Percentiles rank a stretch among this genome's conserved stretches.
phyloP scores from a whole-genome alignment of 257 asterid genomes.

The Plectranthus barbatus region DNA sequence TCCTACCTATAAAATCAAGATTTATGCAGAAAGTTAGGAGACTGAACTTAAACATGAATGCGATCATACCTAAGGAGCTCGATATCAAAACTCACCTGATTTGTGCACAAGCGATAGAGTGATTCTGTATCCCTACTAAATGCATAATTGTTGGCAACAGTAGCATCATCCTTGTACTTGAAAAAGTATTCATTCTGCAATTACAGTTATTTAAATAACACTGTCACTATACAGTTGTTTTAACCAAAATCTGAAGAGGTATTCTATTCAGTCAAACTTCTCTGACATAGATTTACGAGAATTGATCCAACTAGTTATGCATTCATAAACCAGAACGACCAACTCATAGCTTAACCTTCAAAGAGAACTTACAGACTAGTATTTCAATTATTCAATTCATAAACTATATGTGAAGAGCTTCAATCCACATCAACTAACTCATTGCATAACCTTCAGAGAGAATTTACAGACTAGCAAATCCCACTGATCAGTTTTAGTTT shows the following conservation, averaged over 20 bases:
- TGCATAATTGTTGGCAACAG: constrained; percentile 50
- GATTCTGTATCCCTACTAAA: constrained; percentile 43
- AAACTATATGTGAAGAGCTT: not conserved
- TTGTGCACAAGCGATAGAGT: constrained; percentile 44
- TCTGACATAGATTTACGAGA: not conserved
- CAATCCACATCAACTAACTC: no score
- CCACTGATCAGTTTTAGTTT: not conserved
- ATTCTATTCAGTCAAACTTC: not conserved
- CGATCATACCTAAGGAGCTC: not conserved
- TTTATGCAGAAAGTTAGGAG: not conserved
- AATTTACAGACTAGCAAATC: no score
- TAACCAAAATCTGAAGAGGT: not conserved
- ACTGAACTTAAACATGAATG: not conserved
- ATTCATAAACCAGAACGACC: not conserved
- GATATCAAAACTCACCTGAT: constrained; percentile 39
- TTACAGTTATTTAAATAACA: constrained; percentile 14
- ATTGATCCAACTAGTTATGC: not conserved
- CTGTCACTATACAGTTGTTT: not conserved
- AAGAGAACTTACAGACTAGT: not conserved
- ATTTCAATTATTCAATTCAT: not conserved
- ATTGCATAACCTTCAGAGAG: no score
- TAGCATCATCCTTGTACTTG: constrained; percentile 52
- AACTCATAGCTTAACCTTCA: not conserved
- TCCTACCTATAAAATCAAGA: constrained; percentile 45
- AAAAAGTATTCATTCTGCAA: constrained; percentile 65